Base-by-base conservation (phyloP, 148 eudicot genomes). In the Dianthus caryophyllus region DNA sequence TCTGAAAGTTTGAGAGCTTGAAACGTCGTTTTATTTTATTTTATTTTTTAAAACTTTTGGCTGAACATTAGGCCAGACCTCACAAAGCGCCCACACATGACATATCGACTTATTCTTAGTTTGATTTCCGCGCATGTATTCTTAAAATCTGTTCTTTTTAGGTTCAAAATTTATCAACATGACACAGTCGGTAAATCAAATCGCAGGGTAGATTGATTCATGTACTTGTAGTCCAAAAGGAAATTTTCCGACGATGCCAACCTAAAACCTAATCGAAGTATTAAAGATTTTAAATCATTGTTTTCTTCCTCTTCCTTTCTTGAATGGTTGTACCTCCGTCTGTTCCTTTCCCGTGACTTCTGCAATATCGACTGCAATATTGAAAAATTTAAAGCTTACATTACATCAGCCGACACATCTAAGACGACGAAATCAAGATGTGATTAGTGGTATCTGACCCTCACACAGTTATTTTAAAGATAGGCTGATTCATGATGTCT, bases 291-390 rank as follows among this genome's bases (percentile, higher is more conserved):
- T 63, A 43, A 8, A 51, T 78, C 78, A 87, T 79, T 93, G 98
- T 60, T 93, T 93, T 82, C 98, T 85, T 77, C 96, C 96, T 57
- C 98, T 80, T 71, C 98, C 95, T 74, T 84, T 93, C 85, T 84
- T 89, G 54, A 87, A 56, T 54, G 95, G 91, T 49, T 85, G 96
- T 66, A 85, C 80, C 56, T 91, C 97, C 52, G 44, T 73, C 67
- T 93, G 96, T 71, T 87, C 91, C 76, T 87, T 89, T 56, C 90
- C 96, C 22, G 91, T 79, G 27, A 83, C 90, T 82, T 93, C 98
- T 38, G 95, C 56, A 74, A 87, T 65, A 80, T 93, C 98, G 48
- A 81, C 98, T 89, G 88, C 73, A 72, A 16, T 24, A 72, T 46
- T 13, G 51, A 67, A 31, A 69, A 3, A 47, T 11, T n/a, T n/a